Conservation (phyloP, 2,329 filamentous ascomycete species). For the Stylonectria norvegica region DNA sequence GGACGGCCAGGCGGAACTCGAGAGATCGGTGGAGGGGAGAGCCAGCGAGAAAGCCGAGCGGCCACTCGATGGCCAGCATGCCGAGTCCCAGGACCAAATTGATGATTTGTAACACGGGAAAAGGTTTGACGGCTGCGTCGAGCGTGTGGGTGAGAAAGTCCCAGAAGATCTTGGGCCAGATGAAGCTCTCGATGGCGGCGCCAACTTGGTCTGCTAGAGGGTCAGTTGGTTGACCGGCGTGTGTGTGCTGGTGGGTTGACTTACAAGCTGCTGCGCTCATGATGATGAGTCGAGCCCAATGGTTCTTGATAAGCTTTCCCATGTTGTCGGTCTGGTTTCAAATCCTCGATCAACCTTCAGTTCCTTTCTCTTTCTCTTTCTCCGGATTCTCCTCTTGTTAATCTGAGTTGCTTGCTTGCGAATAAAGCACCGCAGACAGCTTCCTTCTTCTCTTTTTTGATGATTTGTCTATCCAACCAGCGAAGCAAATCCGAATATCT, state of each 20-base stretch:
- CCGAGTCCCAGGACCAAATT: constrained; percentile 80
- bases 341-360: constrained; percentile 10
- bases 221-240: constrained; percentile 25
- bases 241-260: constrained; percentile 23
- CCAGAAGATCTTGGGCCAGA: constrained; percentile 99
- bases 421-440: too few relatives aligned
- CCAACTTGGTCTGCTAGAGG: constrained; percentile 71
- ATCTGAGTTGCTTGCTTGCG: not conserved
- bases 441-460: constrained; percentile 2
- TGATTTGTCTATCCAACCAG: constrained; percentile 1
- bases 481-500: not conserved
- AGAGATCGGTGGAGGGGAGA: constrained; percentile 79
- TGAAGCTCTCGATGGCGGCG: constrained; percentile 81
- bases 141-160: constrained; percentile 92
- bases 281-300: constrained; percentile 93
- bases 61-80: constrained; percentile 88
- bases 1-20: constrained; percentile 76
- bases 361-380: constrained; percentile 4
- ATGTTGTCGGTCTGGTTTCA: constrained; percentile 48
- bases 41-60: constrained; percentile 72
- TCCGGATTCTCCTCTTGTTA: constrained; percentile 1
- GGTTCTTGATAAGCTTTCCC: constrained; percentile 99
- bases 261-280: constrained; percentile 77
- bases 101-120: constrained; percentile 85
- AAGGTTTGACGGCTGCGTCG: constrained; percentile 77